Conservation (phyloP, 176 grass and related monocot genomes). For the Chrysopogon serrulatus region DNA sequence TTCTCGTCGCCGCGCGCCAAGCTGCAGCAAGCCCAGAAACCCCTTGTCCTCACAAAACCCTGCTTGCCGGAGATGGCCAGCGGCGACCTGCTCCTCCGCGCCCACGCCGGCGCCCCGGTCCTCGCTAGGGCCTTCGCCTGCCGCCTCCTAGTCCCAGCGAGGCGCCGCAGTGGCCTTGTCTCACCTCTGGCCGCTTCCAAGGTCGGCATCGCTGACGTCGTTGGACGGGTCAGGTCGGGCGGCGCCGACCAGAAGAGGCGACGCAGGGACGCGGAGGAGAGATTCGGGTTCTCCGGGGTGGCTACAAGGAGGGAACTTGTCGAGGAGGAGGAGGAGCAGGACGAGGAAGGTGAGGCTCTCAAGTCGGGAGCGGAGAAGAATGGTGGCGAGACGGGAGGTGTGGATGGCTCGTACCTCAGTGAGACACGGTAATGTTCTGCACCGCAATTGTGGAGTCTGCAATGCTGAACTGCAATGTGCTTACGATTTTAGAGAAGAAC, state of each 20-base stretch:
- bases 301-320: slow-evolving; percentile 17
- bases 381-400: slow-evolving; percentile 13
- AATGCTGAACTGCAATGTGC: neutral
- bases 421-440: slow-evolving; percentile 61
- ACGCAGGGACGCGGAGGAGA: slow-evolving; percentile 25
- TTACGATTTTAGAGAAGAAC: neutral
- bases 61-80: slow-evolving; percentile 37
- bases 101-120: slow-evolving; percentile 25
- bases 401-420: slow-evolving; percentile 75
- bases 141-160: slow-evolving; percentile 27
- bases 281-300: slow-evolving; percentile 15
- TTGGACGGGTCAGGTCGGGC: slow-evolving; percentile 20
- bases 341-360: neutral
- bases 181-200: slow-evolving; percentile 34
- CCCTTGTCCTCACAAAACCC: slow-evolving; percentile 23
- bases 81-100: slow-evolving; percentile 43
- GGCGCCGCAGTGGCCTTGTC: neutral
- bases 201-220: slow-evolving; percentile 15
- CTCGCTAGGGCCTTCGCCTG: slow-evolving; percentile 51
- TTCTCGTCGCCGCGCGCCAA: slow-evolving; percentile 37
- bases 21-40: slow-evolving; percentile 5
- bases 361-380: slow-evolving; percentile 4
- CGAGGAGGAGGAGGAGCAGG: slow-evolving; percentile 13
- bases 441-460: neutral
- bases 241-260: slow-evolving; percentile 22